phyloP scores from a whole-genome alignment of 2,329 filamentous ascomycete species.

The Colletotrichum chlorophyti region DNA sequence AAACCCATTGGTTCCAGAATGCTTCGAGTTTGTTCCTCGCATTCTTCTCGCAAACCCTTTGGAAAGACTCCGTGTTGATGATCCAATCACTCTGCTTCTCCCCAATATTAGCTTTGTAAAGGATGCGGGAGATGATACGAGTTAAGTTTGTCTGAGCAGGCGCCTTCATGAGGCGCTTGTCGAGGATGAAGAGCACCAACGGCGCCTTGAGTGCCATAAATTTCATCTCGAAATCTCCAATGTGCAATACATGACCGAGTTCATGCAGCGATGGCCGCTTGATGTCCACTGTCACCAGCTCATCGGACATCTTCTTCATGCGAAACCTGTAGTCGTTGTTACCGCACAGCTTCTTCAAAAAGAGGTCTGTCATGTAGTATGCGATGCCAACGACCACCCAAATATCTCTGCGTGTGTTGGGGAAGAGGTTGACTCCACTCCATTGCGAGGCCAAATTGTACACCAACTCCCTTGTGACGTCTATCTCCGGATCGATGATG shows the following conservation, averaged over 20 bases:
- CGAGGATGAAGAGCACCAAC: conserved; percentile 90
- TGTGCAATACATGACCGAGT: conserved; percentile 76
- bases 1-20: conserved; percentile 95
- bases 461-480: conserved; percentile 80
- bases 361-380: conserved; percentile 93
- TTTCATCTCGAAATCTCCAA: conserved; percentile 86
- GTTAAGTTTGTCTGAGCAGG: conserved; percentile 74
- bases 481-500: conserved; percentile 82
- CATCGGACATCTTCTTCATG: conserved; percentile 84
- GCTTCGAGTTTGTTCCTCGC: conserved; percentile 85
- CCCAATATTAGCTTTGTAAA: conserved; percentile 81
- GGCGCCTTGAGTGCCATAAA: conserved; percentile 93
- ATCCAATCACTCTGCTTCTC: conserved; percentile 71
- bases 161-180: conserved; percentile 87
- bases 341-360: conserved; percentile 88
- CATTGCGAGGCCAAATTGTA: conserved; percentile 90
- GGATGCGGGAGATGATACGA: conserved; percentile 83
- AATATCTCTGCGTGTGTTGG: conserved; percentile 78
- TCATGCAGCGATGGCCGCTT: conserved; percentile 83
- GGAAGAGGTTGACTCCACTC: conserved; percentile 91
- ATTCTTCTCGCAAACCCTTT: conserved; percentile 84
- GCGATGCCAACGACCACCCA: conserved; percentile 92
- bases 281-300: conserved; percentile 80
- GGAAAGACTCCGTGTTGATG: conserved; percentile 77
- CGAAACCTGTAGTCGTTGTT: conserved; percentile 95